Evolutionary conservation across 129 eudicot genomes (phyloP).

Genomic region (Arctium minus): DNA sequence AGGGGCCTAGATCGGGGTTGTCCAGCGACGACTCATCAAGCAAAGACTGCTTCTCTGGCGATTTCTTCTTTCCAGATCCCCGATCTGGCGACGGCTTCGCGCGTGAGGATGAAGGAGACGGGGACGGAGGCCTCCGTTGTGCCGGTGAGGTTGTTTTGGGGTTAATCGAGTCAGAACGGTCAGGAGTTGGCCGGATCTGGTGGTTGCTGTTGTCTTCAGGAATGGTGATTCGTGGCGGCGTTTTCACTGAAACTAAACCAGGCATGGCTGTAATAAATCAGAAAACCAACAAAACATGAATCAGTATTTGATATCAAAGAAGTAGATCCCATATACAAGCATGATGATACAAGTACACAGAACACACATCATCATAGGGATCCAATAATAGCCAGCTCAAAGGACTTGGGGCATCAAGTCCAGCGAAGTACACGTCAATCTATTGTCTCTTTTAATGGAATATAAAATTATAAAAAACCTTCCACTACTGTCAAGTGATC

Average conservation of each 20-base stretch:
- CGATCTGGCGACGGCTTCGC: slow-evolving; percentile 96
- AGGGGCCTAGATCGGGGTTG: slow-evolving; percentile 98
- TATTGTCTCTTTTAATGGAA: background rate
- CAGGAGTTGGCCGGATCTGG: slow-evolving; percentile 54
- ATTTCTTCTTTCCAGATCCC: slow-evolving; percentile 84
- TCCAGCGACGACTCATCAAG: slow-evolving; percentile 73
- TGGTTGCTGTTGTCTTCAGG: slow-evolving; percentile 36
- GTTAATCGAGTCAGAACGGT: slow-evolving; percentile 43
- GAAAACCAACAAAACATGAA: slow-evolving; percentile 11
- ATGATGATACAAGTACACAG: background rate
- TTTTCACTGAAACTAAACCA: slow-evolving; percentile 80
- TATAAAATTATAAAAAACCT: background rate
- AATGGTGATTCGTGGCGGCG: slow-evolving; percentile 68
- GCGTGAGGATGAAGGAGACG: slow-evolving; percentile 93
- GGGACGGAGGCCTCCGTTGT: slow-evolving; percentile 65
- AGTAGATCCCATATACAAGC: background rate
- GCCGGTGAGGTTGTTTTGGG: slow-evolving; percentile 58
- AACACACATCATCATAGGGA: background rate
- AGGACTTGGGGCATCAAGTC: background rate
- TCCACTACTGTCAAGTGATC: background rate
- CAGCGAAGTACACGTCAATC: background rate
- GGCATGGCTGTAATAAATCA: slow-evolving; percentile 45
- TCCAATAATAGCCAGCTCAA: slow-evolving; percentile 1
- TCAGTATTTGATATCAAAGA: background rate
- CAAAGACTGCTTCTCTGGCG: slow-evolving; percentile 46